These are phyloP conservation scores for Penicillium paneum DNA, from an alignment of 2,329 filamentous ascomycete genomes.

Conservation along the genomic window DNA sequence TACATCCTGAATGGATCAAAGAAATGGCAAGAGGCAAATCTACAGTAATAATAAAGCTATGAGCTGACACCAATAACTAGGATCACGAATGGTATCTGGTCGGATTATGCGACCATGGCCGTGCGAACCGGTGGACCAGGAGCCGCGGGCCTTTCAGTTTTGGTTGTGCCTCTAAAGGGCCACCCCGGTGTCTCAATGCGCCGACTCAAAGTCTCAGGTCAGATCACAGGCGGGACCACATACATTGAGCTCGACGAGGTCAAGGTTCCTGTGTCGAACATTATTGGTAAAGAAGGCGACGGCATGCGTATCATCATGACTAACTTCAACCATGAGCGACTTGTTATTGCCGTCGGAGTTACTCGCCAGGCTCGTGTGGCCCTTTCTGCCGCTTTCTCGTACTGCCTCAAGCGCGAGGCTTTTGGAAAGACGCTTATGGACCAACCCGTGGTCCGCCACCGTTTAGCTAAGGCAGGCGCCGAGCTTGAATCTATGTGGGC, in stretches of 20 bases:
- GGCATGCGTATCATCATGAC: slow-evolving; percentile 75
- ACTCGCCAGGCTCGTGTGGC: slow-evolving; percentile 63
- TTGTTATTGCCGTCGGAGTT: slow-evolving; percentile 63
- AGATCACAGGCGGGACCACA: slow-evolving; percentile 65
- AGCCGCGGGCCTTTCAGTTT: slow-evolving; percentile 60
- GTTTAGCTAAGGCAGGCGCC: slow-evolving; percentile 67
- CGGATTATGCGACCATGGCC: slow-evolving; percentile 66
- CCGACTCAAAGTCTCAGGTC: slow-evolving; percentile 63
- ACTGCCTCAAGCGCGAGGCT: slow-evolving; percentile 63
- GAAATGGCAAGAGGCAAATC: slow-evolving; percentile 58
- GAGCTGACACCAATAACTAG: slow-evolving; percentile 25
- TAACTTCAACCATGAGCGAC: slow-evolving; percentile 76
- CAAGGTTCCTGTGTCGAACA: slow-evolving; percentile 65
- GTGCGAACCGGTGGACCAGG: slow-evolving; percentile 69
- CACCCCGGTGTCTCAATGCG: slow-evolving; percentile 66
- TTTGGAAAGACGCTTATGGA: slow-evolving; percentile 69
- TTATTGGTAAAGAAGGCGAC: slow-evolving; percentile 66
- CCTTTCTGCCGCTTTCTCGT: slow-evolving; percentile 58
- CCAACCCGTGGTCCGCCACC: slow-evolving; percentile 69
- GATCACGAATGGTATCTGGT: slow-evolving; percentile 71
- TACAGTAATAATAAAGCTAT: neutral
- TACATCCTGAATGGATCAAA: slow-evolving; percentile 73
- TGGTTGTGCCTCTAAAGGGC: slow-evolving; percentile 68
- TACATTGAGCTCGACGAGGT: slow-evolving; percentile 76
- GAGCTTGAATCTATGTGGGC: slow-evolving; percentile 67